A percentile compares a stretch with the other conserved stretches of the same genome.
These are phyloP conservation scores for Exidia glandulosa DNA, from an alignment of 768 basidiomycete species.

Conservation along the genomic window DNA sequence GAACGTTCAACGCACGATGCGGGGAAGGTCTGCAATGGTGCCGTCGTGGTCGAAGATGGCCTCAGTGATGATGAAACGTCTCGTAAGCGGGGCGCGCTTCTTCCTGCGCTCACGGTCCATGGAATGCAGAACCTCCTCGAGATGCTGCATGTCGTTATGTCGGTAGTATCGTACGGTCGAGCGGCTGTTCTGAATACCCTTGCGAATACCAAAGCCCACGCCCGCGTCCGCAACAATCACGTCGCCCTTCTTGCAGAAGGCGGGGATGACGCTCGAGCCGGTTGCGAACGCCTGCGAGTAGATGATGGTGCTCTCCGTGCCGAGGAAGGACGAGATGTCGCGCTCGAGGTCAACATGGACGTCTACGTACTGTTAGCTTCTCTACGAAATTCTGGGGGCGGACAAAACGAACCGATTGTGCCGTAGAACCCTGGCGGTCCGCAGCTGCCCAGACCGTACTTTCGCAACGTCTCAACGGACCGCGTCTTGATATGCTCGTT, in stretches of 20 bases:
- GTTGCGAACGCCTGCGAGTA: conserved; percentile 93
- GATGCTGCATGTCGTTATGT: conserved; percentile 84
- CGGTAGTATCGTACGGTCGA: conserved; percentile 91
- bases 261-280: conserved; percentile 87
- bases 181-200: conserved; percentile 88
- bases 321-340: conserved; percentile 83
- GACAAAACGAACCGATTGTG: conserved; percentile 34
- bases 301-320: conserved; percentile 78
- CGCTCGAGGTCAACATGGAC: conserved; percentile 85
- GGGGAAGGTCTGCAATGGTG: conserved; percentile 83
- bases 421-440: conserved; percentile 98
- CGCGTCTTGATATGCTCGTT: conserved; percentile 80
- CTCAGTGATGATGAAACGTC: conserved; percentile 92
- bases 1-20: no score
- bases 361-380: conserved; percentile 27
- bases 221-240: conserved; percentile 94
- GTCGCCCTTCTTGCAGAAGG: conserved; percentile 95
- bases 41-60: conserved; percentile 96
- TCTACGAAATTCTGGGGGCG: no score
- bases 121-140: conserved; percentile 76
- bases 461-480: conserved; percentile 71
- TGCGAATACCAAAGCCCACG: conserved; percentile 92
- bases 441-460: conserved; percentile 90
- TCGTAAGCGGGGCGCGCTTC: conserved; percentile 67
- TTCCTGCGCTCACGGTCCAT: conserved; percentile 86